phyloP scores from a whole-genome alignment of 1,284 basidiomycete genomes.

The Psilocybe mexicana region DNA sequence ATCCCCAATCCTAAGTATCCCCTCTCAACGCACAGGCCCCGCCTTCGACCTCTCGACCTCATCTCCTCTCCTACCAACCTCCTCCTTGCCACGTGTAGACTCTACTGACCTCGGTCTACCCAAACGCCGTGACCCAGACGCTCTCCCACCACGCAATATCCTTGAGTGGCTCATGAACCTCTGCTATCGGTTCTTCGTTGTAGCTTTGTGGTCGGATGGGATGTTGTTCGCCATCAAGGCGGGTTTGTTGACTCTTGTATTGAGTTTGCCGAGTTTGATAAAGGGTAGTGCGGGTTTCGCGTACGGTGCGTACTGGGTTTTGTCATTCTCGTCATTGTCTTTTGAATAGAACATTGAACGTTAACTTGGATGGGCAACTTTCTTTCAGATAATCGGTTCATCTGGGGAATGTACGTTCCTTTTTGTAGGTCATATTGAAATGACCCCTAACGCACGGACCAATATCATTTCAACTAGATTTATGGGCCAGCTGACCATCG shows the following conservation, averaged over 20 bases:
- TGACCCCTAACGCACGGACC: background rate
- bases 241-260: slow-evolving; percentile 66
- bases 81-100: background rate
- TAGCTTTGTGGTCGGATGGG: slow-evolving; percentile 55
- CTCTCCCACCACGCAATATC: slow-evolving; percentile 62
- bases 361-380: too few species aligned
- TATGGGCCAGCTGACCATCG: slow-evolving; percentile 70
- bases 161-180: slow-evolving; percentile 53
- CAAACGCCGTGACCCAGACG: slow-evolving; percentile 69
- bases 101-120: slow-evolving; percentile 54
- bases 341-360: too few species aligned
- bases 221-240: slow-evolving; percentile 80
- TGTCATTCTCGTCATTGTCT: too few species aligned
- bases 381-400: slow-evolving; percentile 48
- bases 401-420: slow-evolving; percentile 54
- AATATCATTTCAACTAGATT: slow-evolving; percentile 41
- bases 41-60: background rate
- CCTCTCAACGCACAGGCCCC: background rate
- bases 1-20: background rate
- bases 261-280: slow-evolving; percentile 64
- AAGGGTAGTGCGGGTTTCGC: slow-evolving; percentile 56
- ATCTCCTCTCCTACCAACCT: background rate
- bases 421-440: too few species aligned
- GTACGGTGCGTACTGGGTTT: slow-evolving; percentile 45
- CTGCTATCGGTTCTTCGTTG: slow-evolving; percentile 39